Evolutionary conservation across 805 yeast species (phyloP), one percentile per base, ranked within the genome.

Genomic region (Allodekkera sacchari): DNA sequence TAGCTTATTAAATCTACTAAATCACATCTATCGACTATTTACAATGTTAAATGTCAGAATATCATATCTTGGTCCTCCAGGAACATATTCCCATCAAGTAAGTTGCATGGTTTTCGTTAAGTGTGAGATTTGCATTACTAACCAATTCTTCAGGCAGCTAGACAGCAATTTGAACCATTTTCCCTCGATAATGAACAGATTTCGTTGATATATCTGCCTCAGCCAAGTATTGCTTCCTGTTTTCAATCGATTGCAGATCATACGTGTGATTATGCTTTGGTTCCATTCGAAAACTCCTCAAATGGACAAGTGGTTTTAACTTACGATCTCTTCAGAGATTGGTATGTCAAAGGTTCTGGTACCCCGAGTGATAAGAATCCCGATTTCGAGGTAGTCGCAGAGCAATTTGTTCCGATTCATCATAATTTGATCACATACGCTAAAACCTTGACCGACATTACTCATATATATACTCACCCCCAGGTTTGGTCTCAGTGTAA

Each of bases 401-500:
- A 85, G 43, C 89, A 83, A 42, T 80, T 74, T 47, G 96, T 89
- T 2, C 54, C 80, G 1, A 83, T 89, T 37, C 79, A 76, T 36
- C 97, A 92, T 59, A 79, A 80, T 52, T 62, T 89, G 23, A 61
- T 77, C 38, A 57, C 77, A 4, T 60, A 53, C 40, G 65, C 71
- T 7, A 44, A 49, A 28, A 64, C 63, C 21, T 42, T 79, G 3
- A 41, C 52, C 1, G 52, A 64, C 10, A 68, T 87, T 31, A 55
- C 50, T 11, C 70, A 65, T 20, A 68, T 89, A 13, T 83, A 83
- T 58, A 83, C 96, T 3, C 98, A 89, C 56, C 96, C 98, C 2
- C 98, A 89, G 54, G 98, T 88, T 0, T 89, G 98, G 98, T 94
- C 96, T 7, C 98, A 89, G 52, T 78, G 83, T 30, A 61, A 68